A percentile compares a stretch with the other conserved stretches of the same genome.
Conservation (phyloP, 768 basidiomycete genomes). For the Psilocybe cubensis region DNA sequence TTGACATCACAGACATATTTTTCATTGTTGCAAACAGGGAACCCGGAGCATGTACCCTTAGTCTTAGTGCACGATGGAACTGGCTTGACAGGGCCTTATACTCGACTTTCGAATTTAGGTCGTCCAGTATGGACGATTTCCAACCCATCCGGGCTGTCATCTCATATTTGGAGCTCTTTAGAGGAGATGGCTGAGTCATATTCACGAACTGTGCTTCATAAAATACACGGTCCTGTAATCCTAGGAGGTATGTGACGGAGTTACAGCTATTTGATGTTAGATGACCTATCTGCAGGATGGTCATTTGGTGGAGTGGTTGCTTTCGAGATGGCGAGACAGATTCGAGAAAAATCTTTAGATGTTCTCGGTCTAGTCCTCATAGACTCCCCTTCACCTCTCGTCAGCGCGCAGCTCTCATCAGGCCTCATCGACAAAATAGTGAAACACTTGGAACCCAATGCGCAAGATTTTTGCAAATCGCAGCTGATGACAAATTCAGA, state of each 20-base stretch:
- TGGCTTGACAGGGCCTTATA: conserved; percentile 57
- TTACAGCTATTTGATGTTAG: background rate
- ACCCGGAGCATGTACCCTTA: conserved; percentile 40
- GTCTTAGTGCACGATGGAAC: conserved; percentile 78
- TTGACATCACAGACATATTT: conserved; percentile 2
- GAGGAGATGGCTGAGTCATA: conserved; percentile 58
- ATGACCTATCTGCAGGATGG: conserved; percentile 53
- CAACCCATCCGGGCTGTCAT: conserved; percentile 53
- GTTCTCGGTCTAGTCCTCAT: conserved; percentile 67
- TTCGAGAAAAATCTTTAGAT: conserved; percentile 36
- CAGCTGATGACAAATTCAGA: conserved; percentile 55
- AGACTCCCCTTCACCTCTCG: conserved; percentile 64
- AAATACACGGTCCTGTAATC: conserved; percentile 43
- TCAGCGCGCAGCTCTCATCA: conserved; percentile 55
- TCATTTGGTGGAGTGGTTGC: conserved; percentile 79
- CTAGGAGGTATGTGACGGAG: conserved; percentile 56
- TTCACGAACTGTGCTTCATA: conserved; percentile 40
- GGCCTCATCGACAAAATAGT: conserved; percentile 52
- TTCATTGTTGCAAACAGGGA: conserved; percentile 36
- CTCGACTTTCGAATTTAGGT: conserved; percentile 46
- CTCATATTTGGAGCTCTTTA: conserved; percentile 50
- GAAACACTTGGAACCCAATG: conserved; percentile 30
- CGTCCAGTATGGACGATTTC: conserved; percentile 64
- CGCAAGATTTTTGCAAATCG: conserved; percentile 39
- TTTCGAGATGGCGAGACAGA: conserved; percentile 61